phyloP scores from a whole-genome alignment of 768 basidiomycete genomes.

The Psilocybe tampanensis region DNA sequence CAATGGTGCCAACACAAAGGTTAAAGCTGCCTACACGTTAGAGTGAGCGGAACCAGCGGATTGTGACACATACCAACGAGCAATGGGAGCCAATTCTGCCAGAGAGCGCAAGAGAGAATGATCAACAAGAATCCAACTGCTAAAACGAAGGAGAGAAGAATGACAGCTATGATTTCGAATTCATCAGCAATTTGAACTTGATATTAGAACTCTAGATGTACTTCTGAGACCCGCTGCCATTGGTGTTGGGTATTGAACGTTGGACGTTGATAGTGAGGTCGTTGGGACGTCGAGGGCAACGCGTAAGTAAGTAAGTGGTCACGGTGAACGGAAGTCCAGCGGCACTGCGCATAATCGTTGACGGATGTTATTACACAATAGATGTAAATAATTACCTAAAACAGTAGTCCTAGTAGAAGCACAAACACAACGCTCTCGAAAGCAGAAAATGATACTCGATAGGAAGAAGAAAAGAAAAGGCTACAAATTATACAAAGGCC shows the following conservation, averaged over 20 bases:
- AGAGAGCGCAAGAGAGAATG: constrained; percentile 95
- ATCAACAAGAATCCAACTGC: constrained; percentile 98
- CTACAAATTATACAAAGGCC: neutral
- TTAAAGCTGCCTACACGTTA: constrained; percentile 62
- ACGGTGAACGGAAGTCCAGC: too few relatives aligned
- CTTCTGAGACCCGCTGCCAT: constrained; percentile 78
- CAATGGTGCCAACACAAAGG: constrained; percentile 92
- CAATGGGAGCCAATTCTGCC: constrained; percentile 95
- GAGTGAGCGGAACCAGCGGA: neutral
- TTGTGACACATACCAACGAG: constrained; percentile 78
- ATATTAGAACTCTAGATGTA: constrained; percentile 24
- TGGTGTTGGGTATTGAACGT: neutral
- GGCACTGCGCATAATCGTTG: too few relatives aligned
- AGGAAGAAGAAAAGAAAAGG: neutral
- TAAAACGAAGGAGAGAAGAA: constrained; percentile 94
- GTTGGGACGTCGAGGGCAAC: too few relatives aligned
- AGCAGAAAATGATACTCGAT: neutral
- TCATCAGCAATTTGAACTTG: neutral
- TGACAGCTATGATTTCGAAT: constrained; percentile 68
- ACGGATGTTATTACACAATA: constrained; percentile 18
- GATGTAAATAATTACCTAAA: neutral
- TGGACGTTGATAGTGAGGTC: neutral
- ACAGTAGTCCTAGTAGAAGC: too few relatives aligned
- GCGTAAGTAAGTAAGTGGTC: too few relatives aligned
- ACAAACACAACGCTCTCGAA: too few relatives aligned